phyloP scores from a whole-genome alignment of 2,329 filamentous ascomycete species.

The Ophiostoma ulmi region DNA sequence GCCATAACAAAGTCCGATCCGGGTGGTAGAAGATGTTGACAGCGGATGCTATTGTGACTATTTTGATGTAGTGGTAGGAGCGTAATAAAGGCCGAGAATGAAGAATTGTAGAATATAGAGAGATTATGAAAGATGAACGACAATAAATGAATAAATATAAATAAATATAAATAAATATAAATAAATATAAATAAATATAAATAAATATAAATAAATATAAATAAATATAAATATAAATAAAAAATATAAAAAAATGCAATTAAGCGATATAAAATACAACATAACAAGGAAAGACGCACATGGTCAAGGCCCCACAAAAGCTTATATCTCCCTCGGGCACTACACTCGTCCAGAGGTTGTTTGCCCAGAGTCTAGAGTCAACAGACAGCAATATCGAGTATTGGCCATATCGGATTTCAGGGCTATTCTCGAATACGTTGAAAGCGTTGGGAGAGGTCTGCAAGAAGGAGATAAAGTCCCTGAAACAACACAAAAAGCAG shows the following conservation, averaged over 20 bases:
- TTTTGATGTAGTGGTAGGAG: no score
- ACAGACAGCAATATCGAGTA: background rate
- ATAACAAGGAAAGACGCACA: background rate
- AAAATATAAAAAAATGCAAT: background rate
- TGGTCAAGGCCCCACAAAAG: background rate
- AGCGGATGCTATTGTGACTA: no score
- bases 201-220: background rate
- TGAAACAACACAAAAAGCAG: no score
- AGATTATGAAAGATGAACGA: no score
- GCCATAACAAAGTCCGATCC: background rate
- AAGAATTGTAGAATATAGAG: background rate
- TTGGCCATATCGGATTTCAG: background rate
- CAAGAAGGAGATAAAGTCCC: background rate
- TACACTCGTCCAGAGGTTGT: background rate
- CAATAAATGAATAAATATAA: no score
- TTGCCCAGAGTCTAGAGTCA: background rate
- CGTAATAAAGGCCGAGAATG: background rate
- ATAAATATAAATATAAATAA: no score
- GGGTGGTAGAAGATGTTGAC: background rate
- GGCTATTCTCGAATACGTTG: background rate
- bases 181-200: background rate
- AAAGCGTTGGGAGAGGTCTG: background rate
- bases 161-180: no score
- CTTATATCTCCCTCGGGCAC: background rate
- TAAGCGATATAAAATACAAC: background rate